Base-by-base conservation (phyloP, 257 asterid genomes). In the Nyctanthes arbortristis region DNA sequence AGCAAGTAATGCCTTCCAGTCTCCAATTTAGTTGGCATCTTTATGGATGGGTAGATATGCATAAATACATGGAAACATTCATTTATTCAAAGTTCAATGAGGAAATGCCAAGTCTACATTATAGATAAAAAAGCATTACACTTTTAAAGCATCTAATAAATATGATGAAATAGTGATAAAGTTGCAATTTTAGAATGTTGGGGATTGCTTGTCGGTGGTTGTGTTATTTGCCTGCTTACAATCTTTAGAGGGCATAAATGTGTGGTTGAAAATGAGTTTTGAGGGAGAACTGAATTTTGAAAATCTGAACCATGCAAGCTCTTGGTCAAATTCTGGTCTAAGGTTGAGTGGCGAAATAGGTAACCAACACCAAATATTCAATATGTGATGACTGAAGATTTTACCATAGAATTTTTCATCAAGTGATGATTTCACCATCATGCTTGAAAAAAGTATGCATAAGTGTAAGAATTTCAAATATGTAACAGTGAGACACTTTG, bases 401-500 rank as follows among this genome's bases (percentile, higher is more conserved):
- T 6, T 20, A 24, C 59, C 22, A 12, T 24, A 7, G 13, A 4
- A 47, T 18, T 49, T 49, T 49, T 49, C 58, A 49, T 49, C 8
- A 7, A 49, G 14, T 61, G 25, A 62, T 4, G 3, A 47, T 24
- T 47, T 13, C 13, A 32, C 31, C 35, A 47, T 47, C 49, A 14
- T 63, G 45, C 37, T 68, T 55, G 49, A 62, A 16, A 27, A 36
- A n/a, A n/a, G n/a, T 47, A 31, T 36, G 63, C 16, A 4, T 36
- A 36, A 34, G 4, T 31, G n/a, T 16, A 32, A 27, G 62, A 31
- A 29, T 49, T 36, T 72, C 40, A 55, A 54, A 14, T 52, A 33
- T 30, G 63, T 35, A 61, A 52, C 63, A 33, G 43, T 37, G 71
- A 59, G 73, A 31, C 8, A 13, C 56, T 34, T 58, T 12, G 62